Base-by-base conservation (phyloP, 1,284 basidiomycete genomes). In the Leucoagaricus sp. region DNA sequence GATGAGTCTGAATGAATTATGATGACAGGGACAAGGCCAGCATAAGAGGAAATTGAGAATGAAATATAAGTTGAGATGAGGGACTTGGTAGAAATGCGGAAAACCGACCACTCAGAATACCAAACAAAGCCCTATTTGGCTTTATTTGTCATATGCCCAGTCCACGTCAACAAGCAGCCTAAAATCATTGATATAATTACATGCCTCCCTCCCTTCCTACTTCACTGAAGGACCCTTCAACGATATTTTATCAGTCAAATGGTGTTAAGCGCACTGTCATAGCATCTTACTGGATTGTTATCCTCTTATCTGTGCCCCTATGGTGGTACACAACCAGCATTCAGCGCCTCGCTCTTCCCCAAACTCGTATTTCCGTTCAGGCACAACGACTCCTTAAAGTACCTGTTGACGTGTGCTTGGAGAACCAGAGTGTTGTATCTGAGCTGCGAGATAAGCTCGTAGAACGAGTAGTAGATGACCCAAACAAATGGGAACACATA, bases 261-360 rank as follows among this genome's bases (percentile, higher is more conserved):
- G 63, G 62, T 44, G 73, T 77, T 55, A 78, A 86, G 50, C 72
- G 85, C 61, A 72, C 71, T 45, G 85, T 92, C 57, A 77, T 93
- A 56, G 70, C 78, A 4, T 83, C 88, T 0, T 96, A 95, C 69
- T 93, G 93, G 81, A 58, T 81, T 28, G 74, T 93, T 31, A 77
- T 95, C 21, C 60, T 94, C 21, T 72, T 91, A 6, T 86, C 87
- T 1, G 57, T 93, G 17, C 94, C 94, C 3, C 79, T 91, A 45
- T 97, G 94, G 94, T 96, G 91, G 92, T 79, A 77, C 46, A 87
- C 90, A 21, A 96, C 94, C 2, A 90, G 89, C 60, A 94, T 96
- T 38, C 82, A 93, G 67, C 82, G 93, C 28, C 79, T 91, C 13
- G 76, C 87, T 0, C 73, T 96, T 15, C 93, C 94, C 2, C 75